phyloP scores from a whole-genome alignment of 441 rosid genomes.

The Gossypium gossypioides region DNA sequence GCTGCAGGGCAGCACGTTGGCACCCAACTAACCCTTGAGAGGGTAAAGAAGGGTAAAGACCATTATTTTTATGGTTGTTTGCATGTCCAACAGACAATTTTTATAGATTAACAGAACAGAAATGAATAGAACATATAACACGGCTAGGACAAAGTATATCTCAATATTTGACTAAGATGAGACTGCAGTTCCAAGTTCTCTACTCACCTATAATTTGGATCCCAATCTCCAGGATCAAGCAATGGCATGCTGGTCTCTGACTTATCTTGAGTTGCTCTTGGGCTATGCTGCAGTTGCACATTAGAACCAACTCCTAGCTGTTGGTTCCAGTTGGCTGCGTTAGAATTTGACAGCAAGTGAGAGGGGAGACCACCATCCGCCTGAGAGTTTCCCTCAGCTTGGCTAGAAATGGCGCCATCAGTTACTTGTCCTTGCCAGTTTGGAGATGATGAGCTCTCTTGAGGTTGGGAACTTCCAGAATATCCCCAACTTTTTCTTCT shows the following conservation, averaged over 20 bases:
- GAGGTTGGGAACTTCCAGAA: constrained; percentile 65
- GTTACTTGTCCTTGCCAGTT: constrained; percentile 63
- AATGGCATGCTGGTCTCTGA: constrained; percentile 41
- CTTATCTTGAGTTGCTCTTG: constrained; percentile 44
- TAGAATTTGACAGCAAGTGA: constrained; percentile 44
- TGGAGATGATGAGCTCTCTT: constrained; percentile 48
- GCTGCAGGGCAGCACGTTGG: neutral
- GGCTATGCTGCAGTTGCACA: constrained; percentile 34
- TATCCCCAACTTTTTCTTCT: constrained; percentile 78
- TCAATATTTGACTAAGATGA: neutral
- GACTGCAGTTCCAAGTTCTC: constrained; percentile 1
- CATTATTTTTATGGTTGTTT: neutral
- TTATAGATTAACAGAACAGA: neutral
- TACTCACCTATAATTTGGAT: constrained; percentile 91
- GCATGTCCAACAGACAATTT: neutral
- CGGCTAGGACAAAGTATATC: neutral
- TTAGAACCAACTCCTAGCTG: constrained; percentile 35
- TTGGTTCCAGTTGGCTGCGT: constrained; percentile 43
- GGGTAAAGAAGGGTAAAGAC: neutral
- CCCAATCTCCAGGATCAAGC: constrained; percentile 99
- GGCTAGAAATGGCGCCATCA: constrained; percentile 43
- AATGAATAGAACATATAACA: neutral
- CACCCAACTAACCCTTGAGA: neutral
- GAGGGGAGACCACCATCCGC: constrained; percentile 41
- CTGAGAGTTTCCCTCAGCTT: constrained; percentile 52